Base-by-base conservation (phyloP, 352 stramenopile species). In the Phytophthora kernoviae region DNA sequence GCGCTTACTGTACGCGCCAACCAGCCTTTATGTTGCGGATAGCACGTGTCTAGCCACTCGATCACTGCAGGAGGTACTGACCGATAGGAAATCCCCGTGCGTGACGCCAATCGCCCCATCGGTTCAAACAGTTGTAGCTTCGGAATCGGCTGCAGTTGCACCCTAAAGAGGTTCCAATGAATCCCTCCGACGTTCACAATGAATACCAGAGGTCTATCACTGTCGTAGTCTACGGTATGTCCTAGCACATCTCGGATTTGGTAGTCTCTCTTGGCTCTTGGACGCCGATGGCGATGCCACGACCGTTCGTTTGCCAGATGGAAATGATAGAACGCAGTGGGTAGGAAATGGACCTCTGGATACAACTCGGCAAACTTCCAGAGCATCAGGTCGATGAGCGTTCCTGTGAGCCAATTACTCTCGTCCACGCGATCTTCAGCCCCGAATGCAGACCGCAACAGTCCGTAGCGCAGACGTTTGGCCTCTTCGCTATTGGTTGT, bases 111-210 rank as follows among this genome's bases (percentile, higher is more conserved):
- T 7, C 77, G 78, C 1, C 89, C 89, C 81, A 96, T 93, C 6
- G 89, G 89, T 50, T 97, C 89, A 60, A 97, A 97, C 8, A 97
- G 72, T 69, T 97, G 84, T 11, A 97, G 67, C 55, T 84, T 73
- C 1, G 87, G 74, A 2, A 75, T 62, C 1, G 85, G 84, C 2
- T 63, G 15, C n/a, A 92, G 62, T 70, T 93, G 77, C 43, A 96
- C 81, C 15, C 89, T 87, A 33, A 96, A 80, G 22, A 97, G 66
- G 43, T 96, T 96, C 89, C 89, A 97, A 73, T 97, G 89, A 49
- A 95, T 88, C 34, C 73, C 70, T 7, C 79, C 75, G 21, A 86
- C 76, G 57, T 97, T 96, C 27, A 87, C 81, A 24, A 93, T 70
- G 61, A 96, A 96, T 24, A 97, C 75, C 11, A 96, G 73, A 6